A percentile compares a stretch with the other conserved stretches of the same genome.
Evolutionary conservation across 2,329 filamentous ascomycete genomes (phyloP).

Genomic region (Periconia digitata): DNA sequence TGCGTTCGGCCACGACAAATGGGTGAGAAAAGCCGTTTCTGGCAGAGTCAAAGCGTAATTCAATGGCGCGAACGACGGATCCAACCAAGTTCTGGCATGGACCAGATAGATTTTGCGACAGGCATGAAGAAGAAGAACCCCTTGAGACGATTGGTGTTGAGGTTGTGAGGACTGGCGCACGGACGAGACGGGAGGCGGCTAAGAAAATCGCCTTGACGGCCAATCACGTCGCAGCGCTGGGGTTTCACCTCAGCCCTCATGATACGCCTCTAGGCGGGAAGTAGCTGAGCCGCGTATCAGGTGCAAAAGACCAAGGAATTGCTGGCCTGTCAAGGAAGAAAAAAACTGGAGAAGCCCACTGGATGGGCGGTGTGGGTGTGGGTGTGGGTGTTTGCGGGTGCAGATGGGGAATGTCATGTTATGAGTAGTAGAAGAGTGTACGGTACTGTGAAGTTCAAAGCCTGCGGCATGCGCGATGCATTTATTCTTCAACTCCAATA

Average conservation of each 20-base stretch:
- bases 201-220: constrained; percentile 7
- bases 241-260: constrained; percentile 5
- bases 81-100: constrained; percentile 27
- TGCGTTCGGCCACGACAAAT: constrained; percentile 27
- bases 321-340: background rate
- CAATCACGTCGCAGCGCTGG: constrained; percentile 10
- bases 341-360: background rate
- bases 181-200: constrained; percentile 25
- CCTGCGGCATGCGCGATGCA: too few species aligned
- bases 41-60: constrained; percentile 15
- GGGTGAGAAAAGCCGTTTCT: constrained; percentile 23
- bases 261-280: background rate
- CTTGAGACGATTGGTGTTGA: constrained; percentile 46
- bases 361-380: background rate
- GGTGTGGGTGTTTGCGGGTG: background rate
- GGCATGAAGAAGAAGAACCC: constrained; percentile 31
- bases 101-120: constrained; percentile 10
- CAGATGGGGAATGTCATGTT: too few species aligned
- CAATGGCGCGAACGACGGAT: constrained; percentile 15
- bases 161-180: constrained; percentile 20
- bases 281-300: background rate
- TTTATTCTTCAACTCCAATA: too few species aligned
- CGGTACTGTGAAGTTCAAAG: too few species aligned
- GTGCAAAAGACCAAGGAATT: background rate
- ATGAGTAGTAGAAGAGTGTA: too few species aligned